phyloP scores from a whole-genome alignment of 208 protist species.

The Acanthamoeba castellanii region DNA sequence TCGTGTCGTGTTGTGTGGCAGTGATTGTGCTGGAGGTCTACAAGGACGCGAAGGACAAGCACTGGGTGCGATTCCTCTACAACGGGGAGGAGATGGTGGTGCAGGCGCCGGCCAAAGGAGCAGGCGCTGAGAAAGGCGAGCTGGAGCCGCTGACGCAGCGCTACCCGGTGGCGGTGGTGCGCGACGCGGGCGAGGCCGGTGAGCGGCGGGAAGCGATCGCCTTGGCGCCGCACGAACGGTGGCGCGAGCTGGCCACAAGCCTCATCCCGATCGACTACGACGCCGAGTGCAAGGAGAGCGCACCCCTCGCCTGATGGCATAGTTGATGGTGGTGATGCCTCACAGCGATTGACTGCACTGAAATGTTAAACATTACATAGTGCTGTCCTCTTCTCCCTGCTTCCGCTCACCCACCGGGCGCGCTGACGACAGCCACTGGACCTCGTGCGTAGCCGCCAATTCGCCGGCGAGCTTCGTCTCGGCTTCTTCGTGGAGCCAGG shows the following conservation, averaged over 20 bases:
- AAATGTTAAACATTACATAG: too few species aligned
- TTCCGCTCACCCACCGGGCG: too few species aligned
- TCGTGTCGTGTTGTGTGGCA: neutral
- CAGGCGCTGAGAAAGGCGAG: neutral
- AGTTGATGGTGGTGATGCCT: too few species aligned
- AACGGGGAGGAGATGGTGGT: slow-evolving; percentile 55
- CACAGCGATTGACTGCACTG: too few species aligned
- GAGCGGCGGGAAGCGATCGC: neutral
- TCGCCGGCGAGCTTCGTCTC: too few species aligned
- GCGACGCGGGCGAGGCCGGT: neutral
- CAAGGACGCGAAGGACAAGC: slow-evolving; percentile 29
- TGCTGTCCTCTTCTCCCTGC: too few species aligned
- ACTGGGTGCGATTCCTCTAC: slow-evolving; percentile 66
- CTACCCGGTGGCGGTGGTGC: neutral
- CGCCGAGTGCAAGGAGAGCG: neutral
- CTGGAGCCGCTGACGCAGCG: neutral
- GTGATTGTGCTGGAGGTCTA: slow-evolving; percentile 35
- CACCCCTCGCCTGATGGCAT: neutral
- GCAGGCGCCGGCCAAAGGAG: neutral
- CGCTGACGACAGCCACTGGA: too few species aligned
- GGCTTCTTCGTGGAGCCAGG: too few species aligned
- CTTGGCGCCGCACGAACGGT: neutral
- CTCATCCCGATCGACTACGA: slow-evolving; percentile 29
- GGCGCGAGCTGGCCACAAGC: neutral
- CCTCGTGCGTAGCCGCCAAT: too few species aligned